Evolutionary conservation across 352 stramenopile species (phyloP).

Genomic region (Phytophthora niederhauseri): DNA sequence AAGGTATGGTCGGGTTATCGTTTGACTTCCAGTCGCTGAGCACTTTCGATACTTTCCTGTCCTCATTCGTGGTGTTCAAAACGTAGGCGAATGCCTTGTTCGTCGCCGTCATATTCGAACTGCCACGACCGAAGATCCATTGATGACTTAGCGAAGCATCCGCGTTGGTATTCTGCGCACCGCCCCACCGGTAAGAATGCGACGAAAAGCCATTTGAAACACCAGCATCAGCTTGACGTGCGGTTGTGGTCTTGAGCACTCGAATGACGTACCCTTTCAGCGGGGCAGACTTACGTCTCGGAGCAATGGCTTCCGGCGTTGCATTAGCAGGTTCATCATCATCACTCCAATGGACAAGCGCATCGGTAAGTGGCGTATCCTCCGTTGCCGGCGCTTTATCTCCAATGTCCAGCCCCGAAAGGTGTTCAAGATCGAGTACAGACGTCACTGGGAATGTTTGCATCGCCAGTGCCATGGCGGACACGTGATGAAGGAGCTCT

Average conservation of each 20-base stretch:
- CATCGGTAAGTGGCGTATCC: not conserved
- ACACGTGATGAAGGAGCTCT: conserved; percentile 7
- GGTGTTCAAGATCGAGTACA: not conserved
- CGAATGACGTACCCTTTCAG: conserved; percentile 26
- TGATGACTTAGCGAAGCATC: not conserved
- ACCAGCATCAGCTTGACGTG: conserved; percentile 5
- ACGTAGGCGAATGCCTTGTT: conserved; percentile 28
- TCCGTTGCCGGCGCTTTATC: not conserved
- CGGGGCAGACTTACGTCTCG: not conserved
- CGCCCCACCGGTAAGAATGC: conserved; percentile 30
- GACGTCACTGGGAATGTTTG: conserved; percentile 1
- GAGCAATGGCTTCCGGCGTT: not conserved
- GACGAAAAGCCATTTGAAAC: conserved; percentile 20
- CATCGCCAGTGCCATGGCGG: conserved; percentile 5
- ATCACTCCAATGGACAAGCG: not conserved
- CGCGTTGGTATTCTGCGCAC: conserved; percentile 22
- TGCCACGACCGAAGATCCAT: conserved; percentile 20
- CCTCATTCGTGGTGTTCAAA: not conserved
- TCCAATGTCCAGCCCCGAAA: not conserved
- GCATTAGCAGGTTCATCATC: not conserved
- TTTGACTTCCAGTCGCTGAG: not conserved
- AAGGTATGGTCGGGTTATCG: not conserved
- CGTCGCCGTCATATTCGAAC: conserved; percentile 26
- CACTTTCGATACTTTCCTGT: not conserved
- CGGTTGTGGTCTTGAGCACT: not conserved